A percentile compares a stretch with the other conserved stretches of the same genome.
phyloP scores from a whole-genome alignment of 768 basidiomycete genomes.

The Pisolithus albus region DNA sequence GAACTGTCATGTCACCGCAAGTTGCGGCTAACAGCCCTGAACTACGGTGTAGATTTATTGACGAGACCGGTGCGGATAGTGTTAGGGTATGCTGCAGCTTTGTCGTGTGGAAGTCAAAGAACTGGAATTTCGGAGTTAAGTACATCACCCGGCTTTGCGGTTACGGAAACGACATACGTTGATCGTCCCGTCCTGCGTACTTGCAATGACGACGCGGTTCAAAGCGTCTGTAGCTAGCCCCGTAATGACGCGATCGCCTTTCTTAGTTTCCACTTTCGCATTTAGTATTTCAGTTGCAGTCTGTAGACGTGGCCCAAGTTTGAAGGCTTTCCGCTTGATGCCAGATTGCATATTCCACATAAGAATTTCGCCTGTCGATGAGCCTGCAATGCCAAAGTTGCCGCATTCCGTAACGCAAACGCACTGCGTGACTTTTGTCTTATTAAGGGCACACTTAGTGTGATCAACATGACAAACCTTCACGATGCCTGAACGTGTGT shows the following conservation, averaged over 20 bases:
- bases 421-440: constrained; percentile 35
- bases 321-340: constrained; percentile 70
- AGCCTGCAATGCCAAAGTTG: constrained; percentile 86
- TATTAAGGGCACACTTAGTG: neutral
- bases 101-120: constrained; percentile 93
- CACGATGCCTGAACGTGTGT: constrained; percentile 51
- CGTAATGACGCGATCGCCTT: constrained; percentile 55
- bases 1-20: constrained; percentile 82
- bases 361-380: constrained; percentile 69
- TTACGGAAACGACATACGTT: constrained; percentile 52
- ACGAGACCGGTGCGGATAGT: constrained; percentile 61
- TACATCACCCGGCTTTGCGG: neutral
- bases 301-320: constrained; percentile 56
- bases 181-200: constrained; percentile 82
- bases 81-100: constrained; percentile 61
- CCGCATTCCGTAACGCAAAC: constrained; percentile 92
- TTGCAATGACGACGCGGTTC: constrained; percentile 74
- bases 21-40: constrained; percentile 76
- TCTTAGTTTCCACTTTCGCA: constrained; percentile 32
- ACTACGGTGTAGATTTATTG: constrained; percentile 74
- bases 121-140: constrained; percentile 40
- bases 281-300: constrained; percentile 43
- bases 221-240: constrained; percentile 83
- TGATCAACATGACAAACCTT: constrained; percentile 45
- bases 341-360: constrained; percentile 99